Base-by-base conservation (phyloP, 345 rosid genomes). In the Cardamine resedifolia region DNA sequence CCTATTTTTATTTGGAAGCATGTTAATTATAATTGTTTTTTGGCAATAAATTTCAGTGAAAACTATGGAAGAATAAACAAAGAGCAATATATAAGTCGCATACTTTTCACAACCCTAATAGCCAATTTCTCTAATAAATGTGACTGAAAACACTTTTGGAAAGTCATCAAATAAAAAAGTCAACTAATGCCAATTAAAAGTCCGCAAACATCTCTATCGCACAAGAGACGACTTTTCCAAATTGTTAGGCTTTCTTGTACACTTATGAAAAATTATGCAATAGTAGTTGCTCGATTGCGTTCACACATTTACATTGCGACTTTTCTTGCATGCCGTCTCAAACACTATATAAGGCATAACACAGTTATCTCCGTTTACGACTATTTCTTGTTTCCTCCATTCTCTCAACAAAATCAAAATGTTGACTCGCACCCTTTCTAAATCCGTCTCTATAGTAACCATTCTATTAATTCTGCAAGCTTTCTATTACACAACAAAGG, bases 371-470 rank as follows among this genome's bases (percentile, higher is more conserved):
- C n/a, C 64, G 19, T 58, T 36, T 20, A 58, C 6, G 64, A 58
- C 47, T 20, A 20, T 7, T 36, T 36, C 47, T 58, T 58, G 30
- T 3, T 34, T 56, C 8, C 53, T 4, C 34, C 15, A 23, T 41
- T 31, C 33, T 53, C 49, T n/a, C 7, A 26, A 45, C 49, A 27
- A 53, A 69, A 19, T 23, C 14, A 69, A 62, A 45, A 76, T 68
- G 79, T 69, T 63, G 74, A 68, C 70, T 45, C 50, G 7, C 44
- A 38, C 27, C 16, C 68, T 62, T 19, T 69, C 79, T n/a, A 76
- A 69, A 62, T 20, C 70, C 44, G 15, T 69, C 20, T 47, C 44
- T 18, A 7, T 68, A 20, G 26, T 69, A 69, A 76, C 45, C 53
- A 45, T 76, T 76, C 19, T 76, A 7, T 45, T 76, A 47, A 15